Evolutionary conservation across 129 eudicot species (phyloP), one percentile per base, ranked within the genome.

Genomic region (Tagetes patula): DNA sequence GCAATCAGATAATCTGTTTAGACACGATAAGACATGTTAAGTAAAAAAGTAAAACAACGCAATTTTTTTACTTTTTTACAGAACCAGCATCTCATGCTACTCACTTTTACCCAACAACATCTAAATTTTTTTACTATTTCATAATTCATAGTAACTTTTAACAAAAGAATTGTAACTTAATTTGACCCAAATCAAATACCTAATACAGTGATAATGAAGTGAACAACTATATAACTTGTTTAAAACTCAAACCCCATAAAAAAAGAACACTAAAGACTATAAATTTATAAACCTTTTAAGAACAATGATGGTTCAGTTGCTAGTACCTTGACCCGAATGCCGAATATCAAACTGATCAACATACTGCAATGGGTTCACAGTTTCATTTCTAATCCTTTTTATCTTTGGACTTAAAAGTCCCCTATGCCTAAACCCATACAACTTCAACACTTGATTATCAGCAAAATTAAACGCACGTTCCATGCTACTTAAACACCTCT

Each of bases 401-500:
- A 93, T 82, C 65, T 93, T 93, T 8, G 98, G 95, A 66, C 96
- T 93, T 73, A 93, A 82, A 60, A 93, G 84, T 27, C 95, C 96
- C 80, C 90, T 85, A 56, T 93, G 98, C 84, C 91, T 89, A 53
- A 93, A 89, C 55, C 98, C 98, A 81, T 93, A 89, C 62, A 93
- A 73, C 82, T 87, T 81, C 32, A 93, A 77, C 65, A 87, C 98
- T 73, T 93, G 98, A 79, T 93, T 93, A 70, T 93, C 98, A 0
- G 98, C 98, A 86, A 93, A 93, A 81, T 93, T 93, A 39, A 87
- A 93, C 14, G 98, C 98, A 53, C 98, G 77, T 79, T 93, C 98
- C 92, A 93, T 93, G 72, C 91, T 87, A 75, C 83, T 93, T 80
- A 93, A 81, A 80, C 98, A 93, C 86, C 88, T 81, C 79, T 93